Percentiles rank a stretch among this genome's conserved stretches.
phyloP scores from a whole-genome alignment of 306 rosid species.

The Medicago ruthenica region DNA sequence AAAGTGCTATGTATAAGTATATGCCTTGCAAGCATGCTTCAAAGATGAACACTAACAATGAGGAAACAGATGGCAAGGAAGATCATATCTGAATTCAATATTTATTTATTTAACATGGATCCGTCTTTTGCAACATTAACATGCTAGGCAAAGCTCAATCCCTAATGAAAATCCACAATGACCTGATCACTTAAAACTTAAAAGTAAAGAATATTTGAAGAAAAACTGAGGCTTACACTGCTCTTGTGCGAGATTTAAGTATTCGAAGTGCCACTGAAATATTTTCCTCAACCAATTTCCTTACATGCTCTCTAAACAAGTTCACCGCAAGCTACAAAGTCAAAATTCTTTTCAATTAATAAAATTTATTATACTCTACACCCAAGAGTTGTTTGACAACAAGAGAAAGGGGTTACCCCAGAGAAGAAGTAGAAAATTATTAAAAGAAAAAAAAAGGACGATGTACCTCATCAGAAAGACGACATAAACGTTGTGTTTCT shows the following conservation, averaged over 20 bases:
- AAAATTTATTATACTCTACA: conserved; percentile 31
- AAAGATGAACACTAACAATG: not conserved
- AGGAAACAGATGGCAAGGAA: conserved; percentile 21
- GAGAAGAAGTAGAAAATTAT: not conserved
- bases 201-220: conserved; percentile 15
- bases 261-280: conserved; percentile 66
- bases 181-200: conserved; percentile 34
- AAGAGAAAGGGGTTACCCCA: conserved; percentile 31
- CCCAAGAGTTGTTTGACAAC: conserved; percentile 16
- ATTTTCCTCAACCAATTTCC: conserved; percentile 85
- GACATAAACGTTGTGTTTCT: conserved; percentile 66
- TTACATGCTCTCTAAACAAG: conserved; percentile 73
- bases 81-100: conserved; percentile 25
- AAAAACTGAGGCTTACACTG: conserved; percentile 62
- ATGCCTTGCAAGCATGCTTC: conserved; percentile 2
- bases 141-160: conserved; percentile 16
- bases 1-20: not conserved
- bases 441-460: conserved; percentile 38
- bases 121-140: conserved; percentile 25
- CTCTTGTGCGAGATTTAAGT: conserved; percentile 85
- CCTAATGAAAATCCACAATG: conserved; percentile 26
- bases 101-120: conserved; percentile 28
- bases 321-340: conserved; percentile 76
- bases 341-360: conserved; percentile 39
- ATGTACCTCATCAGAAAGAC: conserved; percentile 85